Evolutionary conservation across 164 flowering plant genomes (phyloP).

Genomic region (Vitis vinifera): ASM3070453v1 NC_081820.1:14305001-14305500

Average conservation of each 20-base stretch:
- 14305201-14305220: not conserved
- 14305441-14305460: slow-evolving; percentile 39
- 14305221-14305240: not conserved
- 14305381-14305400: not conserved
- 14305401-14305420: slow-evolving; percentile 31
- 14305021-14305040: not conserved
- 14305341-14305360: not conserved
- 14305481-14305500: not conserved
- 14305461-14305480: not conserved
- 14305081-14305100: not conserved
- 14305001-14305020: not conserved
- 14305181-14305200: not conserved
- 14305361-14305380: not conserved
- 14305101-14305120: not conserved
- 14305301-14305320: not conserved
- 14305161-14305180: not conserved
- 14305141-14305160: not conserved
- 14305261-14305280: not conserved
- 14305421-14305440: slow-evolving; percentile 57
- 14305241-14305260: not conserved
- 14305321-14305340: not conserved
- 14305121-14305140: not conserved
- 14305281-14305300: not conserved
- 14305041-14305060: not conserved
- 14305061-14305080: not conserved